Evolutionary conservation across 176 grass and related monocot genomes (phyloP), one percentile per base, ranked within the genome.

Genomic region (Oryza brachyantha): DNA sequence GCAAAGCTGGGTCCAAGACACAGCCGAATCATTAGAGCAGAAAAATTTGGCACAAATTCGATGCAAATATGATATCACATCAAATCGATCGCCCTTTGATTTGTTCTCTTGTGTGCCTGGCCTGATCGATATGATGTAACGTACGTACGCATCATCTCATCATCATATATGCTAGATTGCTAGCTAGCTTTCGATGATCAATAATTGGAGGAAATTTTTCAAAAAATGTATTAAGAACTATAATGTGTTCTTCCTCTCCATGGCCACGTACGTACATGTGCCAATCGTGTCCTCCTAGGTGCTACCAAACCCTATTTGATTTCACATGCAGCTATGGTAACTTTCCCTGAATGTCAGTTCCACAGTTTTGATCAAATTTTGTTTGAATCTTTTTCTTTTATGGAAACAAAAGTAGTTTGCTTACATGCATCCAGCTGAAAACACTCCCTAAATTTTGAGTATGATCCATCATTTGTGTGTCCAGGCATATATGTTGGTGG

Each of bases 201-300:
- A 82, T 82, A 54, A 82, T 82, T 82, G 69, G 69, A 4, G 5
- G 7, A 38, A n/a, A 29, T n/a, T n/a, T n/a, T n/a, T n/a, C n/a
- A 52, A 3, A 2, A 54, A 29, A 29, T 46, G n/a, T n/a, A 60
- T 14, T 24, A 72, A 63, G 52, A 64, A 36, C n/a, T 38, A 50
- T 55, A 55, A 24, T 57, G 52, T n/a, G 52, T 24, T 57, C 41
- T 13, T 39, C 39, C 9, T 46, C 43, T 16, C 48, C 48, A n/a
- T 52, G 17, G 19, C 1, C 48, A 8, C 13, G 12, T 43, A 43
- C n/a, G n/a, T n/a, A n/a, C 48, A 52, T 52, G 48, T 52, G 48
- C 48, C 48, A n/a, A 52, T 21, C 48, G 48, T 52, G 48, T n/a
- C 48, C 19, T 52, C 19, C 48, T 52, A 52, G 48, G 48, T 21